A percentile compares a stretch with the other conserved stretches of the same genome.
Conservation (phyloP, 306 rosid genomes). For the Cucurbita moschata region DNA sequence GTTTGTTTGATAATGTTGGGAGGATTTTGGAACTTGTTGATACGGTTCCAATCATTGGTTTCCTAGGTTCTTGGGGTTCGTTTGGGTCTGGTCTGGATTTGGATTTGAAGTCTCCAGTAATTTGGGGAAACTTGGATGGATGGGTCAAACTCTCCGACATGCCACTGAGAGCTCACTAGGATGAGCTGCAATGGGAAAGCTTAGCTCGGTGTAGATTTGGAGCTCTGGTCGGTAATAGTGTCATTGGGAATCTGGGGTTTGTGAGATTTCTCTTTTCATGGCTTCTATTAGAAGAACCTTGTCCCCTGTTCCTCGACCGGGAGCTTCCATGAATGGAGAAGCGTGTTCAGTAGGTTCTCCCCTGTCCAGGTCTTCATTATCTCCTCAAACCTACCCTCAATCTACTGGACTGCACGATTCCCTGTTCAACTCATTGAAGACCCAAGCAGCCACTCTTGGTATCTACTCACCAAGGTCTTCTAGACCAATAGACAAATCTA, state of each 20-base stretch:
- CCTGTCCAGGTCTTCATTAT: conserved; percentile 48
- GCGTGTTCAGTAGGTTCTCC: conserved; percentile 58
- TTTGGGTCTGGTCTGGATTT: background rate
- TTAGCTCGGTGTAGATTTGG: background rate
- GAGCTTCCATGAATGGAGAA: conserved; percentile 39
- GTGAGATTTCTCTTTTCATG: conserved; percentile 26
- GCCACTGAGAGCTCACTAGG: background rate
- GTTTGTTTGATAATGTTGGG: background rate
- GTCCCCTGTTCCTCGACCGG: conserved; percentile 65
- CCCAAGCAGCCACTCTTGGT: conserved; percentile 32
- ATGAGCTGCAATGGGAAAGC: background rate
- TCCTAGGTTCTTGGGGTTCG: background rate
- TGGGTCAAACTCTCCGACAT: background rate
- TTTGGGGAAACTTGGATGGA: background rate
- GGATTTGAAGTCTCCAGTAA: background rate
- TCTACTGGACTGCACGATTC: conserved; percentile 30
- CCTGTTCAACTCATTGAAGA: conserved; percentile 23
- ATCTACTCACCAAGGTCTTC: conserved; percentile 38
- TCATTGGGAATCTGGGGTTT: background rate
- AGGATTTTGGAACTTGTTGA: background rate
- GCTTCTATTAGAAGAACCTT: conserved; percentile 71
- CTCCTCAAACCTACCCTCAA: conserved; percentile 33
- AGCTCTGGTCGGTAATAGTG: background rate
- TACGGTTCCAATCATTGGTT: background rate
- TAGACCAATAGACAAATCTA: conserved; percentile 50